A percentile compares a stretch with the other conserved stretches of the same genome.
These are phyloP conservation scores for Triadica sebifera DNA, from an alignment of 345 rosid species.

Conservation along the genomic window DNA sequence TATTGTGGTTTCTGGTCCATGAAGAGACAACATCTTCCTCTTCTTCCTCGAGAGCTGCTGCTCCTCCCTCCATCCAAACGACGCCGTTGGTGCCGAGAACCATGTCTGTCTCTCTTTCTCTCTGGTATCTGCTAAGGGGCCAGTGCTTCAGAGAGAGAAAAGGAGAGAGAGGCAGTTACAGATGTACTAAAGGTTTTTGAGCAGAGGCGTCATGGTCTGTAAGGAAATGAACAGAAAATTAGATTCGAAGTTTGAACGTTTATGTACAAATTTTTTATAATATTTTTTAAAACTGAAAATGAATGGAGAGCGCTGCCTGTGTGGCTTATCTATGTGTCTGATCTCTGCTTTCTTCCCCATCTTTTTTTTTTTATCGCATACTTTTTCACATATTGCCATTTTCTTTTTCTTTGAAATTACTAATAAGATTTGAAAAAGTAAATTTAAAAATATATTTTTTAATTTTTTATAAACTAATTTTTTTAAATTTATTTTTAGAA, in stretches of 20 bases:
- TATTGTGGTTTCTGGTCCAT: slow-evolving; percentile 44
- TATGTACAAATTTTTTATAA: neutral
- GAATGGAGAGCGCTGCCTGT: slow-evolving; percentile 9
- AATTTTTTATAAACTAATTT: too few species aligned
- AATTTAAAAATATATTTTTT: too few species aligned
- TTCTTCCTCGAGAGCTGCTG: slow-evolving; percentile 17
- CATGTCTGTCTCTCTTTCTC: slow-evolving; percentile 29
- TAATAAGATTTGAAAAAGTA: too few species aligned
- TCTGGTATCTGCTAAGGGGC: too few species aligned
- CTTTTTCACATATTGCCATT: too few species aligned
- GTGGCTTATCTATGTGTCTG: slow-evolving; percentile 1
- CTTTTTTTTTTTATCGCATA: too few species aligned
- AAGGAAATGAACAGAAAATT: slow-evolving; percentile 11
- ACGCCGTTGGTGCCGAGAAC: slow-evolving; percentile 58
- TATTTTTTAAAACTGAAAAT: neutral
- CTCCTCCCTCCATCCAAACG: slow-evolving; percentile 56
- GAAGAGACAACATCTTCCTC: slow-evolving; percentile 43
- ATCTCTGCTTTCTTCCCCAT: neutral
- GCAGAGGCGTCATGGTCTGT: slow-evolving; percentile 3
- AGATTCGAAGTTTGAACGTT: slow-evolving; percentile 23
- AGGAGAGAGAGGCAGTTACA: too few species aligned
- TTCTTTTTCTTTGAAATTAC: too few species aligned
- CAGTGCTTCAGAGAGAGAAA: neutral
- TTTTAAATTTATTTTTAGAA: too few species aligned
- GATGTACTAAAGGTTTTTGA: neutral